These are phyloP conservation scores for Xylariaceae sp. DNA, from an alignment of 2,329 filamentous ascomycete species.

Conservation along the genomic window DNA sequence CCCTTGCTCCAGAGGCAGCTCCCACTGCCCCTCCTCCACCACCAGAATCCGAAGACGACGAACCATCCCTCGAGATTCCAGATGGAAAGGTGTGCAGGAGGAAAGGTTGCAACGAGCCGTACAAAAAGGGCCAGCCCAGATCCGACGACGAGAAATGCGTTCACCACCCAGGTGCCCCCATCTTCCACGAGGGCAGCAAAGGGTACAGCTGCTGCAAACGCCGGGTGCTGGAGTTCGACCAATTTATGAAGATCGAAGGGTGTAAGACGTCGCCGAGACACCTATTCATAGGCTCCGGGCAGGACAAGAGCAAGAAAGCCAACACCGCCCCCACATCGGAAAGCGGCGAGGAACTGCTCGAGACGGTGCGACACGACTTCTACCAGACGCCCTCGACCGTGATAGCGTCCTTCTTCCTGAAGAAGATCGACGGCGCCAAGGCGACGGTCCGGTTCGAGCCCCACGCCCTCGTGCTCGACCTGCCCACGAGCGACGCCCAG, in stretches of 20 bases:
- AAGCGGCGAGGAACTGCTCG: conserved; percentile 72
- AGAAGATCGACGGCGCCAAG: conserved; percentile 87
- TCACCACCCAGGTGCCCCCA: conserved; percentile 85
- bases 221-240: conserved; percentile 92
- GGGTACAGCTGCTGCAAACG: conserved; percentile 97
- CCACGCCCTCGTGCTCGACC: conserved; percentile 70
- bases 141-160: conserved; percentile 74
- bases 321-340: conserved; percentile 34
- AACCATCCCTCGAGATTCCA: conserved; percentile 72
- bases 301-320: conserved; percentile 53
- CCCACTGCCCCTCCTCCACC: conserved; percentile 60
- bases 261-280: conserved; percentile 83
- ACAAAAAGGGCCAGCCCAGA: conserved; percentile 61
- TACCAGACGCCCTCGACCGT: conserved; percentile 88
- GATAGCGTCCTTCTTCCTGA: conserved; percentile 91
- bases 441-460: conserved; percentile 72
- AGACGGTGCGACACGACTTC: conserved; percentile 84
- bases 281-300: conserved; percentile 79
- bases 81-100: conserved; percentile 77
- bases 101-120: conserved; percentile 70
- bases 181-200: conserved; percentile 98
- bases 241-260: conserved; percentile 94
- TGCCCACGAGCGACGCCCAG: conserved; percentile 78
- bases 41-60: conserved; percentile 85
- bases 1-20: conserved; percentile 48